A percentile compares a stretch with the other conserved stretches of the same genome.
Conservation (phyloP, 192 early-diverging fungal genomes). For the Umbelopsis sp. region DNA sequence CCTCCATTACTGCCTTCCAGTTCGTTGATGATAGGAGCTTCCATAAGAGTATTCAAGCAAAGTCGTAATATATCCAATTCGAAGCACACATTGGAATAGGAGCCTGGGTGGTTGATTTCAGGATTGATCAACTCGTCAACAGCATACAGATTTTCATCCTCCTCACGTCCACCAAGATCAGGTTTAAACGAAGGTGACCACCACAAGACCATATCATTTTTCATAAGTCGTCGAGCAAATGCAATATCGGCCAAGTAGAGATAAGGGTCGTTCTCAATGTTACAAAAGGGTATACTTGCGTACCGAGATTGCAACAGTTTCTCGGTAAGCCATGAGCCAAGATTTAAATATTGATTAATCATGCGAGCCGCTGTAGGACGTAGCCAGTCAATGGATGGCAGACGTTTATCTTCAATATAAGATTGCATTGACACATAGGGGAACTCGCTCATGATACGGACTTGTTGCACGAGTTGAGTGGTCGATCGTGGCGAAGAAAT, state of each 20-base stretch:
- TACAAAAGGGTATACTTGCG: conserved; percentile 87
- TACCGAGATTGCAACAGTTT: conserved; percentile 77
- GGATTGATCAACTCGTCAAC: conserved; percentile 58
- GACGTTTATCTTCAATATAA: conserved; percentile 66
- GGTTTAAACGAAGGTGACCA: conserved; percentile 80
- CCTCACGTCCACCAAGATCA: conserved; percentile 85
- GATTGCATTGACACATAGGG: conserved; percentile 72
- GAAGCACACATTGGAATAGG: conserved; percentile 80
- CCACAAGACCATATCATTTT: conserved; percentile 89
- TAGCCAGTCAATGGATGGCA: conserved; percentile 90
- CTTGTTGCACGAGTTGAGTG: conserved; percentile 40
- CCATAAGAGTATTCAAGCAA: conserved; percentile 82
- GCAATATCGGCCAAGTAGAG: conserved; percentile 84
- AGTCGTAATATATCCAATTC: conserved; percentile 82
- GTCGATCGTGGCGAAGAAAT: conserved; percentile 62
- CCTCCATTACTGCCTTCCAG: conserved; percentile 61
- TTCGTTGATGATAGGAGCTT: conserved; percentile 75
- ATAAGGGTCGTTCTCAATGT: conserved; percentile 81
- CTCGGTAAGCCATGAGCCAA: conserved; percentile 75
- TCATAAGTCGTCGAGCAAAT: conserved; percentile 77
- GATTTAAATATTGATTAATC: conserved; percentile 73
- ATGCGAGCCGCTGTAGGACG: conserved; percentile 66
- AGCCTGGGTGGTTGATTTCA: conserved; percentile 77
- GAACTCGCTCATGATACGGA: conserved; percentile 61
- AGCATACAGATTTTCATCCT: conserved; percentile 70